Percentiles rank a stretch among this genome's conserved stretches.
These are phyloP conservation scores for Kockiozyma suomiensis DNA, from an alignment of 805 yeast genomes.

Conservation along the genomic window DNA sequence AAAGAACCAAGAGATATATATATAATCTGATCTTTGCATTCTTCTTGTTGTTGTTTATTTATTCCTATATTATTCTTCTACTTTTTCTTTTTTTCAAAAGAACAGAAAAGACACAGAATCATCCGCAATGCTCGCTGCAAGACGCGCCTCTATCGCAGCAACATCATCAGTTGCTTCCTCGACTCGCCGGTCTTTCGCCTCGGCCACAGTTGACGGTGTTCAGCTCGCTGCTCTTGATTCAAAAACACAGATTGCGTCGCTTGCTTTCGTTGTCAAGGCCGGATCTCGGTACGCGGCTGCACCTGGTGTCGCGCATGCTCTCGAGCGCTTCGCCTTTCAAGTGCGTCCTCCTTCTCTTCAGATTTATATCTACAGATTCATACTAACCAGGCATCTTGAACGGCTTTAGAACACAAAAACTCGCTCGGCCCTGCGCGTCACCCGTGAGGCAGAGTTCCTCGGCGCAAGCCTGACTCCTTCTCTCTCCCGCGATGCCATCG, in stretches of 20 bases:
- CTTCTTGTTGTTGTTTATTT: too few relatives aligned
- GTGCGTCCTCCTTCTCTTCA: slow-evolving; percentile 3
- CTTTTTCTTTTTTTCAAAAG: too few relatives aligned
- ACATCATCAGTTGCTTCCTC: too few relatives aligned
- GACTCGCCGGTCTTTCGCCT: slow-evolving; percentile 38
- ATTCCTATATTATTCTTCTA: too few relatives aligned
- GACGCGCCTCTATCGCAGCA: slow-evolving; percentile 15
- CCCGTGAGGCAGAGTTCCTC: slow-evolving; percentile 90
- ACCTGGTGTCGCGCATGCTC: slow-evolving; percentile 84
- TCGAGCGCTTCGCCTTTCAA: slow-evolving; percentile 76
- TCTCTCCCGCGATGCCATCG: slow-evolving; percentile 82
- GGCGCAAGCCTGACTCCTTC: slow-evolving; percentile 77
- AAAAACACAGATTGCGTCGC: slow-evolving; percentile 61
- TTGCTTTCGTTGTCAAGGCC: slow-evolving; percentile 80
- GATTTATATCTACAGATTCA: background rate
- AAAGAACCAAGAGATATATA: too few relatives aligned
- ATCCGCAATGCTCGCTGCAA: slow-evolving; percentile 1
- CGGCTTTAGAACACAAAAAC: slow-evolving; percentile 61
- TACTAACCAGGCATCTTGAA: too few relatives aligned
- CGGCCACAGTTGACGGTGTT: slow-evolving; percentile 47
- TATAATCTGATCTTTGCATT: too few relatives aligned
- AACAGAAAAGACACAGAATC: too few relatives aligned
- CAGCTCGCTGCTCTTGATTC: slow-evolving; percentile 61
- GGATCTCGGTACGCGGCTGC: slow-evolving; percentile 73
- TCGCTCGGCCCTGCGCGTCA: slow-evolving; percentile 87